These are phyloP conservation scores for Phytopythium montanum DNA, from an alignment of 352 stramenopile species.

Conservation along the genomic window DNA sequence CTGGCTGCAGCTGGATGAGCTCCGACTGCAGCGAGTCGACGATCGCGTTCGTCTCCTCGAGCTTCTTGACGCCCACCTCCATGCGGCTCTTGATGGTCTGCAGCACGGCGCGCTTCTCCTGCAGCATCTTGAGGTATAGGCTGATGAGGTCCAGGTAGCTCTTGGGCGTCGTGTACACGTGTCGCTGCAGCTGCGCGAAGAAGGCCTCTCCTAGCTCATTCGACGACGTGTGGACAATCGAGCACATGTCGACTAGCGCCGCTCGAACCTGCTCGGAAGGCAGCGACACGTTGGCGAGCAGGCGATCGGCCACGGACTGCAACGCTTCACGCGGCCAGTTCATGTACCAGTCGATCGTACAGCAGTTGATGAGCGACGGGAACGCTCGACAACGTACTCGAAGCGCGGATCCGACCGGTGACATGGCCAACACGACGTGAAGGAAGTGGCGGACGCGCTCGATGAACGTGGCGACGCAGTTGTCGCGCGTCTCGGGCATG, in stretches of 20 bases:
- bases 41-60: slow-evolving; percentile 93
- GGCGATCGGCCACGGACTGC: slow-evolving; percentile 85
- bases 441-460: slow-evolving; percentile 90
- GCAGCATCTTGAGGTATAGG: slow-evolving; percentile 92
- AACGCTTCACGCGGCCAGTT: slow-evolving; percentile 92
- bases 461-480: slow-evolving; percentile 89
- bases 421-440: slow-evolving; percentile 95
- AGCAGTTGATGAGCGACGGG: slow-evolving; percentile 95
- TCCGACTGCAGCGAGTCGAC: slow-evolving; percentile 92
- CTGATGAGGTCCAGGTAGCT: slow-evolving; percentile 96
- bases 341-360: slow-evolving; percentile 96
- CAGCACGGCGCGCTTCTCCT: slow-evolving; percentile 78
- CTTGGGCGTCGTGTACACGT: slow-evolving; percentile 96
- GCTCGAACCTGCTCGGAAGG: slow-evolving; percentile 66
- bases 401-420: slow-evolving; percentile 89
- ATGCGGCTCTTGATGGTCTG: slow-evolving; percentile 88
- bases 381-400: slow-evolving; percentile 92
- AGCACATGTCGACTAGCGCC: slow-evolving; percentile 90
- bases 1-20: slow-evolving; percentile 89
- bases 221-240: slow-evolving; percentile 91
- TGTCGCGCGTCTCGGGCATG: slow-evolving; percentile 90
- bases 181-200: slow-evolving; percentile 83
- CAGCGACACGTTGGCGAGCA: slow-evolving; percentile 82
- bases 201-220: slow-evolving; percentile 88
- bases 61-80: slow-evolving; percentile 90